Evolutionary conservation across 2,329 filamentous ascomycete genomes (phyloP), one percentile per base, ranked within the genome.

Genomic region (Colletotrichum coccodes): DNA sequence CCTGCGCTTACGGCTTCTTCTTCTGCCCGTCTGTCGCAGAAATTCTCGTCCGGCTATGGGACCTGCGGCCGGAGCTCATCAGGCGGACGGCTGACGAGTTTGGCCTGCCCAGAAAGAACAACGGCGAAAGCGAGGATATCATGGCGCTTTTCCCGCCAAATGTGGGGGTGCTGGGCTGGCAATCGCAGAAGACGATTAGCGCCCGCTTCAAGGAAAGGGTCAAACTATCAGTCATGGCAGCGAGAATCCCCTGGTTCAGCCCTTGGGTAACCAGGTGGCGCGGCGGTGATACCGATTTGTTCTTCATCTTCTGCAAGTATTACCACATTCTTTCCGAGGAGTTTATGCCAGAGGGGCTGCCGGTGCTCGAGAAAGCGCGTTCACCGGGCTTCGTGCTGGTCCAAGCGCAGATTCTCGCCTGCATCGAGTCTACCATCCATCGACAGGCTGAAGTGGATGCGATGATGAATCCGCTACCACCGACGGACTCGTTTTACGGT

Each of bases 291-390:
- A 97, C 92, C 4, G 95, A 97, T 75, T 84, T 98, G 38, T 94
- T 97, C 77, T 97, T 95, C 80, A 92, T 97, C 50, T 98, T 98
- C 75, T 89, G 91, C 81, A 97, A 97, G 79, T 91, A 96, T 77
- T 97, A 92, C 74, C 92, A 95, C 78, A 87, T 95, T 23, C 84
- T 98, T 3, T 86, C 91, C 4, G 89, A 93, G 46, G 93, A 96
- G 68, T 92, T 92, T 72, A 84, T 92, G 73, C 90, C 91, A 0
- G 73, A 80, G 0, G 83, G 82, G 4, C 76, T 90, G 34, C 82
- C 87, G 2, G 77, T 89, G 18, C 74, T 80, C 0, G 86, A 89
- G 65, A 89, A 88, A 74, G 87, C 86, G 6, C 84, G 92, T 56
- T 90, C 92, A 1, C 95, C 95, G 6, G 94, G 91, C 0, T 89